Percentiles rank a stretch among this genome's conserved stretches.
Conservation (phyloP, 2,329 filamentous ascomycete species). For the Venturia oleaginea region DNA sequence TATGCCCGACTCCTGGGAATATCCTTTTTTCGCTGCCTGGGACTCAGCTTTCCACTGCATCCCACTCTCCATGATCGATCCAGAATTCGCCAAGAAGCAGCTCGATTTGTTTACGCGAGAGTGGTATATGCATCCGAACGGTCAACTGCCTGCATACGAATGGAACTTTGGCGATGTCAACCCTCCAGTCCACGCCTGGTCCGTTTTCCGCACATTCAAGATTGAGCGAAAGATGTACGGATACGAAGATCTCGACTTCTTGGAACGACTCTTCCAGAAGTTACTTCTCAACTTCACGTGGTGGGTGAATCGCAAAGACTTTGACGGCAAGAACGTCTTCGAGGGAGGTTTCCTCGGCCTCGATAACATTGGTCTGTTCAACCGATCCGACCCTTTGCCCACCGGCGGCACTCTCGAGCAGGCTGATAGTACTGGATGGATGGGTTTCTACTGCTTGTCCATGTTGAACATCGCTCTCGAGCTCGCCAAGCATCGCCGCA, state of each 20-base stretch:
- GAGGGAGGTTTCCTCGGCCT: slow-evolving; percentile 92
- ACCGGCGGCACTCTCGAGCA: slow-evolving; percentile 92
- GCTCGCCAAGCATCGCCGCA: slow-evolving; percentile 87
- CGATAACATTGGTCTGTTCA: slow-evolving; percentile 97
- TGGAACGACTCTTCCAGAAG: slow-evolving; percentile 95
- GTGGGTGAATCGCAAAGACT: slow-evolving; percentile 98
- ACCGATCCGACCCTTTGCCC: slow-evolving; percentile 87
- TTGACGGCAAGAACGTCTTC: slow-evolving; percentile 92
- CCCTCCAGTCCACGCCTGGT: slow-evolving; percentile 92
- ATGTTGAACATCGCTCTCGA: slow-evolving; percentile 97
- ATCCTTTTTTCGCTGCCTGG: slow-evolving; percentile 96
- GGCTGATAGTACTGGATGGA: slow-evolving; percentile 96
- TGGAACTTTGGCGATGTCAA: slow-evolving; percentile 99
- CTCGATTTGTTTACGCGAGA: slow-evolving; percentile 91
- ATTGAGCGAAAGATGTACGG: slow-evolving; percentile 97
- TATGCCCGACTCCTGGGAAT: slow-evolving; percentile 98
- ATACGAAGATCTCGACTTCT: slow-evolving; percentile 85
- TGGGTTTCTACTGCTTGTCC: slow-evolving; percentile 93
- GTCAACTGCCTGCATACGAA: slow-evolving; percentile 85
- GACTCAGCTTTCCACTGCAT: slow-evolving; percentile 97
- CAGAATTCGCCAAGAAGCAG: slow-evolving; percentile 96
- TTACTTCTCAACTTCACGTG: slow-evolving; percentile 93
- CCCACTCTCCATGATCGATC: slow-evolving; percentile 91
- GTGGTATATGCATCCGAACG: slow-evolving; percentile 98
- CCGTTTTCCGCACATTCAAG: slow-evolving; percentile 92